phyloP scores from a whole-genome alignment of 257 asterid species.

The Solanum tarijense region DNA sequence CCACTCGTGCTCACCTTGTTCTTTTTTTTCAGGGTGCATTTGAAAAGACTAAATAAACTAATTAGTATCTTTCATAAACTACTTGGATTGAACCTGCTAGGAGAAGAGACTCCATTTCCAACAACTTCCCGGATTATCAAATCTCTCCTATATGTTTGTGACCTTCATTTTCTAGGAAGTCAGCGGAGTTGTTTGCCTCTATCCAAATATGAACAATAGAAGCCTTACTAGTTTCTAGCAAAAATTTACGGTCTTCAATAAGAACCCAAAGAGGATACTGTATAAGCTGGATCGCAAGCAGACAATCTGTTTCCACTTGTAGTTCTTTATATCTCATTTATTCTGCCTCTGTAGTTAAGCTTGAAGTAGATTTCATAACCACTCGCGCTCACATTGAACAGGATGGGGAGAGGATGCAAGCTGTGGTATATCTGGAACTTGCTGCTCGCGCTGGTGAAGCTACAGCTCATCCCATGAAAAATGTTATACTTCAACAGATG shows the following conservation, averaged over 20 bases:
- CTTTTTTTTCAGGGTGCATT: neutral
- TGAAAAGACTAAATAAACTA: neutral
- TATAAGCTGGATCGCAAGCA: neutral
- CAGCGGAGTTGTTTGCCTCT: too few relatives aligned
- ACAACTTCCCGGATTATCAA: neutral
- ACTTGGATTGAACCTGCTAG: neutral
- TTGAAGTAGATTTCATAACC: neutral
- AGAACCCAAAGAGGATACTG: neutral
- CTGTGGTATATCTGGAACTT: slow-evolving; percentile 85
- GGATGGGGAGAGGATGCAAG: slow-evolving; percentile 94
- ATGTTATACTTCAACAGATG: slow-evolving; percentile 54
- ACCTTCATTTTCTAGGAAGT: neutral
- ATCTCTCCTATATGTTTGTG: neutral
- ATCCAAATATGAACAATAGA: neutral
- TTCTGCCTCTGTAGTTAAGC: neutral
- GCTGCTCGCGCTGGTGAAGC: slow-evolving; percentile 72
- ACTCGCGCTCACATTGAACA: slow-evolving; percentile 14
- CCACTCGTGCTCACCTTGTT: neutral
- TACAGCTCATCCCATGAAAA: slow-evolving; percentile 60
- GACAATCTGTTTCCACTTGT: neutral
- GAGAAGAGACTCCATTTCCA: neutral
- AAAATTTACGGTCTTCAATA: neutral
- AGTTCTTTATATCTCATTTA: neutral
- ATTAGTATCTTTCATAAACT: neutral
- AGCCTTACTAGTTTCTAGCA: neutral